Percentiles rank a stretch among this genome's conserved stretches.
These are phyloP conservation scores for Trichomonas gallinae DNA, from an alignment of 208 protist genomes.

Conservation along the genomic window DNA sequence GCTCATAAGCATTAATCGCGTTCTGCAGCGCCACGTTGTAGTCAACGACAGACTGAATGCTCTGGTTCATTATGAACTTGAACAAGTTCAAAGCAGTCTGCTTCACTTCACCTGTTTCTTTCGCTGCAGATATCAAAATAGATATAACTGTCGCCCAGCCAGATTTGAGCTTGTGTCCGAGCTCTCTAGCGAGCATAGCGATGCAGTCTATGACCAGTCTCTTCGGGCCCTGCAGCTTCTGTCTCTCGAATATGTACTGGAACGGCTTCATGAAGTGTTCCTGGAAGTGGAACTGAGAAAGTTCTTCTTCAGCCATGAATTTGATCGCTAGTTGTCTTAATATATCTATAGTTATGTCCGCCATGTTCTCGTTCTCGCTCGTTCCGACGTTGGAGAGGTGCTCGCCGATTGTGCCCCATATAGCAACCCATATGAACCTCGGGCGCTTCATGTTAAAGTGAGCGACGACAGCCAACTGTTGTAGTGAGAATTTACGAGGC, in stretches of 20 bases:
- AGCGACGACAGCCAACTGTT: not conserved
- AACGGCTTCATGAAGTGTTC: not conserved
- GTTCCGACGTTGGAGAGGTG: not conserved
- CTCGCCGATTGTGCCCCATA: not conserved
- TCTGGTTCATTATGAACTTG: not conserved
- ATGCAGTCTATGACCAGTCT: not conserved
- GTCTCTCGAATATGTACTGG: not conserved
- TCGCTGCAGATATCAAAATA: not conserved
- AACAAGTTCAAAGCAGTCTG: not conserved
- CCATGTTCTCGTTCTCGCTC: not conserved
- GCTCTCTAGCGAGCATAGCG: not conserved
- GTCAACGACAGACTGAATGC: not conserved
- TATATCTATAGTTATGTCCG: not conserved
- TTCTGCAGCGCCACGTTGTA: not conserved
- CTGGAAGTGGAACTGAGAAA: not conserved
- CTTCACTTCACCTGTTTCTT: not conserved
- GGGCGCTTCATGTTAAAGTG: not conserved
- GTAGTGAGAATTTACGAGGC: not conserved
- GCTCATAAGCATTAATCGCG: not conserved
- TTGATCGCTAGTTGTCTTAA: not conserved
- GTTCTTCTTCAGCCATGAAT: not conserved
- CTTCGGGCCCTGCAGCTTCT: not conserved
- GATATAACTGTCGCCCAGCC: not conserved
- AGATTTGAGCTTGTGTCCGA: not conserved
- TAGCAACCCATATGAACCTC: not conserved